Evolutionary conservation across 306 rosid genomes (phyloP), one percentile per base, ranked within the genome.

Genomic region (Dicorynia guianensis): DNA sequence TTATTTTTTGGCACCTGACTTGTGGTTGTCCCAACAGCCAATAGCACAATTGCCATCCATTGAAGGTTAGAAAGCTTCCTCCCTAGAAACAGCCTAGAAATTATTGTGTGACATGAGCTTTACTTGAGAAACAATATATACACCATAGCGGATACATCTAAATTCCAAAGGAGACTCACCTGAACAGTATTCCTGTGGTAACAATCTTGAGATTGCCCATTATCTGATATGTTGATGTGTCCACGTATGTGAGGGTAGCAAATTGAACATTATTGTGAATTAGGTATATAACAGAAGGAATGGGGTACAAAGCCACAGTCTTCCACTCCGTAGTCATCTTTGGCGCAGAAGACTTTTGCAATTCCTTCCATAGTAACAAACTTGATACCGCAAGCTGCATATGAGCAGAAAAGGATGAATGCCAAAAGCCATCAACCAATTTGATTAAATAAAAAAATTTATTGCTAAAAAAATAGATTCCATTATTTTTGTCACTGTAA

Each of bases 181-280:
- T 89, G 88, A 89, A 89, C 75, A 89, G 76, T 68, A 89, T 85
- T 58, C 84, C 93, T 30, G 91, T 89, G 4, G 91, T 85, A 61
- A 89, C 89, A 73, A 89, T 89, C 80, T 89, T 89, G 85, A 89
- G 79, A 85, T 89, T 89, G 12, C 93, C 93, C 93, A 89, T 85
- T 62, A 89, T 89, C 89, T 89, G 93, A 83, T 89, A 89, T 12
- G 93, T 89, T 52, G 93, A 89, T 48, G 93, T 89, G 74, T 89
- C 93, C 60, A 89, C 93, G 53, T 83, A 89, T 17, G 82, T 83
- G 60, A 89, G 77, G 11, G 93, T 89, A 43, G 91, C 88, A 77
- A 89, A 89, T 67, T 89, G 93, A 74, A 89, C 87, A 71, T 89
- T 89, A 80, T 89, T 87, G 50, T 89, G 93, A 56, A 89, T 67